phyloP scores from a whole-genome alignment of 371 early-diverging fungal species.

The Nosema muscidifuracis region DNA sequence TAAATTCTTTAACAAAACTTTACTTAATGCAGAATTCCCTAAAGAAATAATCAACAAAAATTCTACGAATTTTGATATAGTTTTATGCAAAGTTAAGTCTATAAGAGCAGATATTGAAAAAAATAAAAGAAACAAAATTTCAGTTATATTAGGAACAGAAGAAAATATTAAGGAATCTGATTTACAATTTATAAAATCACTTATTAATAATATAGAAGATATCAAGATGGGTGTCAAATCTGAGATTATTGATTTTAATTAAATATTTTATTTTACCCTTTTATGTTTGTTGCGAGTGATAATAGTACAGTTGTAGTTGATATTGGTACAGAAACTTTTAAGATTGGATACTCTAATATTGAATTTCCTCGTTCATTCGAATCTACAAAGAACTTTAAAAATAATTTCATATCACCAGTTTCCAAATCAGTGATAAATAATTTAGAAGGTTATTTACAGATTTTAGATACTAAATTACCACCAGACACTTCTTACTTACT shows the following conservation, averaged over 20 bases:
- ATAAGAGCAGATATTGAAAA: conserved; percentile 2
- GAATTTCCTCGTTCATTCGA: conserved; percentile 30
- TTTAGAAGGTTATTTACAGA: conserved; percentile 14
- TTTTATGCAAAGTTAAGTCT: not conserved
- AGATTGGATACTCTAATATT: conserved; percentile 43
- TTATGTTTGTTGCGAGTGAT: conserved; percentile 44
- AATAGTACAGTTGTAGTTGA: conserved; percentile 36
- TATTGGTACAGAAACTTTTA: conserved; percentile 46
- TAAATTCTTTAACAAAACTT: not conserved
- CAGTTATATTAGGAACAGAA: not conserved
- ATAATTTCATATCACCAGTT: conserved; percentile 22
- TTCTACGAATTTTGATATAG: not conserved
- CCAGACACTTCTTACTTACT: conserved; percentile 23
- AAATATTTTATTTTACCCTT: conserved; percentile 2
- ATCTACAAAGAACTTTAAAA: conserved; percentile 7
- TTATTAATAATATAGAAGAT: too few relatives aligned
- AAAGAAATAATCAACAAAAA: not conserved
- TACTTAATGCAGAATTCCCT: conserved; percentile 1
- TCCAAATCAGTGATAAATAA: conserved; percentile 27
- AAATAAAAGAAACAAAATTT: too few relatives aligned
- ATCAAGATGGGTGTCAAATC: not conserved
- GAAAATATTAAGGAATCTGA: not conserved
- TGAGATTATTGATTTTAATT: not conserved
- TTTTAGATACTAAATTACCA: not conserved
- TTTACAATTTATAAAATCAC: too few relatives aligned